These are phyloP conservation scores for Epithemia pelagica DNA, from an alignment of 108 stramenopile species.

Conservation along the genomic window DNA sequence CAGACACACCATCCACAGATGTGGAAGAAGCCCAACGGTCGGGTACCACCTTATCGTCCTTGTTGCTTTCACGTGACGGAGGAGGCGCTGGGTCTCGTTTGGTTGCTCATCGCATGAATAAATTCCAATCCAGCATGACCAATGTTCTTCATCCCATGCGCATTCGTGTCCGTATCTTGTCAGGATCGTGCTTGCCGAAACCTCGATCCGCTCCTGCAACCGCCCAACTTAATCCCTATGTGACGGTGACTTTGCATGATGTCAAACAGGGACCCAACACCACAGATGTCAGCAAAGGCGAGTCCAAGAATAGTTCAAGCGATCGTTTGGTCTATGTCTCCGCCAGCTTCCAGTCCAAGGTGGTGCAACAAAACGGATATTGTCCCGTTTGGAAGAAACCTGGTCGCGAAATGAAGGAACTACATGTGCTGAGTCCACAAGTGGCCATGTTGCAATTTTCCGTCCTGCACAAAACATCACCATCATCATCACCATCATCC, in stretches of 20 bases:
- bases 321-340: conserved; percentile 1
- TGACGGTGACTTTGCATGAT: conserved; percentile 62
- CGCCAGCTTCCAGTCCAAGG: conserved; percentile 19
- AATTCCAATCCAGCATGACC: background rate
- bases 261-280: conserved; percentile 9
- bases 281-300: background rate
- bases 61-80: background rate
- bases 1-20: background rate
- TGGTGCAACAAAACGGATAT: conserved; percentile 64
- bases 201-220: conserved; percentile 41
- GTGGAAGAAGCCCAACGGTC: background rate
- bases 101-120: background rate
- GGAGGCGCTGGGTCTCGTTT: background rate
- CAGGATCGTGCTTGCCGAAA: conserved; percentile 74
- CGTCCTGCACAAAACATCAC: conserved; percentile 27
- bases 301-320: conserved; percentile 12
- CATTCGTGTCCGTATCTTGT: conserved; percentile 45
- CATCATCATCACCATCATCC: background rate
- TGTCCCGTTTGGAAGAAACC: conserved; percentile 55
- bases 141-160: conserved; percentile 7
- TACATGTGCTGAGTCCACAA: conserved; percentile 42
- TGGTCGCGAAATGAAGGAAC: conserved; percentile 17
- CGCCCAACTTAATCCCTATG: conserved; percentile 70
- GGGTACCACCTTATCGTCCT: background rate
- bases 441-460: conserved; percentile 71